Percentiles rank a stretch among this genome's conserved stretches.
Evolutionary conservation across 2,329 filamentous ascomycete species (phyloP).

Genomic region (Verruconis gallopava): DNA sequence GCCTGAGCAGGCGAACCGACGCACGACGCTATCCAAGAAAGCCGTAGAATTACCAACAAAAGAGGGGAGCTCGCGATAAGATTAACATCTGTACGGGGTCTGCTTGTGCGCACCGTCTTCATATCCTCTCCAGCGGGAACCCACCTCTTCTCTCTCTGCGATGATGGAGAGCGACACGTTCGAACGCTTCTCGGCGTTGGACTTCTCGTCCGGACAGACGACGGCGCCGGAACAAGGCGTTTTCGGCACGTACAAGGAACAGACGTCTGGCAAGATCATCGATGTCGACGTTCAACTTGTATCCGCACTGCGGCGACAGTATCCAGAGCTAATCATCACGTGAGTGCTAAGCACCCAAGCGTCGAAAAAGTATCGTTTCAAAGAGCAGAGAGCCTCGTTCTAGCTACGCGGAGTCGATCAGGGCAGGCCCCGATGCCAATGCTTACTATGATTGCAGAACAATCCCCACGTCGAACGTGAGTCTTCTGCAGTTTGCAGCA

Average conservation of each 20-base stretch:
- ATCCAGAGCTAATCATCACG: slow-evolving; percentile 27
- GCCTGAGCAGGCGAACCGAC: too few relatives aligned
- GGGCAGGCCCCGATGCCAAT: not conserved
- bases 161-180: not conserved
- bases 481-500: slow-evolving; percentile 28
- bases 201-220: not conserved
- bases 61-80: too few relatives aligned
- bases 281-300: slow-evolving; percentile 29
- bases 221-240: slow-evolving; percentile 12
- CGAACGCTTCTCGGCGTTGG: not conserved
- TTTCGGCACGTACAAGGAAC: slow-evolving; percentile 23
- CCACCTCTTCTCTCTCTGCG: too few relatives aligned
- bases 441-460: slow-evolving; percentile 11
- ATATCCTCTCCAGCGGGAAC: too few relatives aligned
- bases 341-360: not conserved
- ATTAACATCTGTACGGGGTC: too few relatives aligned
- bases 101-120: too few relatives aligned
- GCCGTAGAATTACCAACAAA: too few relatives aligned
- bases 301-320: slow-evolving; percentile 22
- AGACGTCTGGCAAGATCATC: slow-evolving; percentile 23
- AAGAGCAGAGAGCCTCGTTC: too few relatives aligned
- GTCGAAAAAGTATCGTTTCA: too few relatives aligned
- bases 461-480: slow-evolving; percentile 25
- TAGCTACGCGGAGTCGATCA: too few relatives aligned
- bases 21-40: too few relatives aligned